Base-by-base conservation (phyloP, 2,329 filamentous ascomycete species). In the Anisogramma anomala region DNA sequence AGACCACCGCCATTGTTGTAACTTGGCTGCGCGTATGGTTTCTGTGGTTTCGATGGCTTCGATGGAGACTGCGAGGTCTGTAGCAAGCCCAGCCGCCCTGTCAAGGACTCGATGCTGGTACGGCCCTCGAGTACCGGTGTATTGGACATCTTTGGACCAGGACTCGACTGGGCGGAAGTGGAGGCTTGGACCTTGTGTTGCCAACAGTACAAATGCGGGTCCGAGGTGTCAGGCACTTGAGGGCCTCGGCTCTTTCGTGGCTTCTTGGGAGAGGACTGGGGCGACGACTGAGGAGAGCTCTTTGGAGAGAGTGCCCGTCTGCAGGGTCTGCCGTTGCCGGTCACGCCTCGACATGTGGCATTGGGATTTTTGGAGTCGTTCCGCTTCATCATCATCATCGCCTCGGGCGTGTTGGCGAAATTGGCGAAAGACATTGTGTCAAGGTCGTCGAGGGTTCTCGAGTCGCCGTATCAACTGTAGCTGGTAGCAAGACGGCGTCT, bases 101-200 rank as follows among this genome's bases (percentile, higher is more conserved):
- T 77, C 43, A 96, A 65, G 0, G 87, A 94, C 58, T 98, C 91
- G 42, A 96, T 72, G 53, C 88, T 95, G 25, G 77, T 81, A 38
- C 84, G 70, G 43, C 74, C 68, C 51, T 79, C 72, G 40, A 80
- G 60, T 3, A 79, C 73, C 6, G 75, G 69, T 3, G 71, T 65
- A 14, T 65, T 56, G 31, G 57, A 58, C 43, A 54, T 53, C 31
- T 59, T 58, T 4, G 64, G 66, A 2, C 66, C 66, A 2, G 67
- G 64, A 46, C 62, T 69, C 14, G 67, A 68, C 33, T 58, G 58
- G 2, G 67, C 58, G 7, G 69, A 67, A 43, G 58, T 55, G 42
- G 85, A 55, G 42, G 85, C 85, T 60, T 98, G 91, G 43, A 91
- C 85, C 57, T 84, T 88, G 65, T 98, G 91, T 59, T 95, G 87